Evolutionary conservation across 192 early-diverging fungal species (phyloP).

Genomic region (Podila minutissima): DNA sequence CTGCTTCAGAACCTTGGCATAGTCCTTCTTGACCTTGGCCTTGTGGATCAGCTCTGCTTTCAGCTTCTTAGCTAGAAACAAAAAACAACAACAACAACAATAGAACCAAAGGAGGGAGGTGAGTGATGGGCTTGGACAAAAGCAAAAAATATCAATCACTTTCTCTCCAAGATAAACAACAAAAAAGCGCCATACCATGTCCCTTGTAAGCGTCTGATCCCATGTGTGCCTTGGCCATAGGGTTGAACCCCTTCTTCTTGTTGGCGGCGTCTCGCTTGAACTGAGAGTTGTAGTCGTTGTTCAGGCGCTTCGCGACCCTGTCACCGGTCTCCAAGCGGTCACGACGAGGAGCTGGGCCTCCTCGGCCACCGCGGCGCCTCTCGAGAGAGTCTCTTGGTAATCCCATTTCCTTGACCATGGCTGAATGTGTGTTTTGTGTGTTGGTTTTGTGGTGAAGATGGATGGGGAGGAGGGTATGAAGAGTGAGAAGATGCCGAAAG

Average conservation of each 20-base stretch:
- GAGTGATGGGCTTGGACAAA: background rate
- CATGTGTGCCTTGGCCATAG: conserved; percentile 50
- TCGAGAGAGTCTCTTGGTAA: conserved; percentile 48
- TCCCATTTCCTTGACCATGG: conserved; percentile 41
- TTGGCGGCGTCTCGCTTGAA: conserved; percentile 17
- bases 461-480: background rate
- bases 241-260: conserved; percentile 46
- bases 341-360: conserved; percentile 41
- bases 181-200: conserved; percentile 15
- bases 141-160: background rate
- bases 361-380: conserved; percentile 42
- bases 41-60: conserved; percentile 49
- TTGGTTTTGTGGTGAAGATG: background rate
- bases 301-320: conserved; percentile 24
- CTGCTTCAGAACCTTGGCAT: conserved; percentile 41
- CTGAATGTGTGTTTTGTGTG: background rate
- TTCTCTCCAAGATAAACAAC: background rate
- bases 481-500: too few relatives aligned
- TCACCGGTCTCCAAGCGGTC: conserved; percentile 32
- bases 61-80: conserved; percentile 35
- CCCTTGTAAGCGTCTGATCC: conserved; percentile 49
- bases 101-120: background rate
- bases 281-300: conserved; percentile 40
- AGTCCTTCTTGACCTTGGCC: conserved; percentile 52
- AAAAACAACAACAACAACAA: background rate